Evolutionary conservation across 768 basidiomycete species (phyloP), one percentile per base, ranked within the genome.

Genomic region (Amanita jacksonii): DNA sequence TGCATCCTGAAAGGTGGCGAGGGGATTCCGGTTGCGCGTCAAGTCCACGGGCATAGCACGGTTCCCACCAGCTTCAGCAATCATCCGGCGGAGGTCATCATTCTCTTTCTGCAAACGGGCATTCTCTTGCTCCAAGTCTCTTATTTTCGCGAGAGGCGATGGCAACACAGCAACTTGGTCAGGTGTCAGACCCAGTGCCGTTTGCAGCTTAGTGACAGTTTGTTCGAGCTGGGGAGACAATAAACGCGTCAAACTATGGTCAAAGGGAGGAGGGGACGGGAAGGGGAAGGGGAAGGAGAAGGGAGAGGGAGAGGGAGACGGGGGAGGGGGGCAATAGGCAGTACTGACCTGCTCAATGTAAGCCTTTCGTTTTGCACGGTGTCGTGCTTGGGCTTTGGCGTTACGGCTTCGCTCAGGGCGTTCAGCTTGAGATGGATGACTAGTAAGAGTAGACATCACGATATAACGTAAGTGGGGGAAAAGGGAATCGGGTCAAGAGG

Each of bases 361-460:
- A 8, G 88, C 88, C 68, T 91, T 91, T 64, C 88, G 75, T 63
- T 91, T 91, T 60, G 87, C 88, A 49, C 88, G 79, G 70, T 91
- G 88, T 54, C 88, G 70, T 27, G 88, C 88, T 67, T 91, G 88
- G 8, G 88, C 88, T 63, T 81, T 82, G 43, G 83, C 84, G 67
- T 87, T 87, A 69, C 85, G 81, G 73, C 81, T 84, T 53, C 83
- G 79, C 65, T 85, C 83, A 69, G 83, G 83, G 60, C 76, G 76
- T 64, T 83, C 79, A 56, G 69, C 41, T 58, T 67, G 66, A 62
- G 63, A 68, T 66, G 75, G 65, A 68, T 75, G 69, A 58, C 68
- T 64, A 51, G 70, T 69, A 59, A 74, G 65, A 60, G 75, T 74
- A 60, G 77, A 76, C 74, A 78, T 77, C 64, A 69, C 59, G 66